These are phyloP conservation scores for Marasmius sp. DNA, from an alignment of 1,284 basidiomycete species.

Conservation along the genomic window DNA sequence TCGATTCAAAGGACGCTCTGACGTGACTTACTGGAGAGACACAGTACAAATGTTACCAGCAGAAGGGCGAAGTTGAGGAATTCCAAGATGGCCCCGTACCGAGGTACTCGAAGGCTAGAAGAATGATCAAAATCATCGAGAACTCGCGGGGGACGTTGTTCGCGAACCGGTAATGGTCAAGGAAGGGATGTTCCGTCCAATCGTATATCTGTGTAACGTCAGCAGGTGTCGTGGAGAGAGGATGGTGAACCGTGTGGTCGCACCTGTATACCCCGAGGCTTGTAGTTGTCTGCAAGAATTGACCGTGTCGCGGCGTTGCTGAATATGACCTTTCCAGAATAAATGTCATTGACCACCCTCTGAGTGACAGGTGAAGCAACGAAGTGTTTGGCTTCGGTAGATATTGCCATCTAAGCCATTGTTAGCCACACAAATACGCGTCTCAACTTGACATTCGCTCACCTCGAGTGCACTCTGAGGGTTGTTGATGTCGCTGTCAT, in stretches of 20 bases:
- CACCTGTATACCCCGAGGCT: conserved; percentile 45
- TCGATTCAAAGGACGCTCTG: background rate
- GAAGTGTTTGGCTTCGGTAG: conserved; percentile 78
- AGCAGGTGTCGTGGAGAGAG: background rate
- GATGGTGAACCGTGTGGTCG: background rate
- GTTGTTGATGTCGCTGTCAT: conserved; percentile 54
- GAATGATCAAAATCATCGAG: conserved; percentile 7
- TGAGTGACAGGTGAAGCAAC: conserved; percentile 80
- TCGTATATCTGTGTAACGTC: conserved; percentile 73
- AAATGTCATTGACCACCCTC: conserved; percentile 80
- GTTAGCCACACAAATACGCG: background rate
- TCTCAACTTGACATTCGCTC: conserved; percentile 19
- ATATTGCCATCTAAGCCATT: conserved; percentile 73
- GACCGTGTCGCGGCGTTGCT: conserved; percentile 66
- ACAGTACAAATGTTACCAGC: conserved; percentile 71
- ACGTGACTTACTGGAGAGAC: conserved; percentile 57
- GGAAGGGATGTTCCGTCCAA: conserved; percentile 68
- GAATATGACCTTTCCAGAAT: conserved; percentile 71
- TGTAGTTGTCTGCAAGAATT: conserved; percentile 85
- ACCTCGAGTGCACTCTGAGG: conserved; percentile 82
- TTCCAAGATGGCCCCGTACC: conserved; percentile 78
- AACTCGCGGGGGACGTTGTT: background rate
- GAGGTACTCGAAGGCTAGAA: conserved; percentile 73
- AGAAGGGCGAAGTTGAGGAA: conserved; percentile 74
- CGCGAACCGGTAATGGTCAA: conserved; percentile 75